A percentile compares a stretch with the other conserved stretches of the same genome.
phyloP scores from a whole-genome alignment of 176 grass and related monocot genomes.

The Carex cristatella region DNA sequence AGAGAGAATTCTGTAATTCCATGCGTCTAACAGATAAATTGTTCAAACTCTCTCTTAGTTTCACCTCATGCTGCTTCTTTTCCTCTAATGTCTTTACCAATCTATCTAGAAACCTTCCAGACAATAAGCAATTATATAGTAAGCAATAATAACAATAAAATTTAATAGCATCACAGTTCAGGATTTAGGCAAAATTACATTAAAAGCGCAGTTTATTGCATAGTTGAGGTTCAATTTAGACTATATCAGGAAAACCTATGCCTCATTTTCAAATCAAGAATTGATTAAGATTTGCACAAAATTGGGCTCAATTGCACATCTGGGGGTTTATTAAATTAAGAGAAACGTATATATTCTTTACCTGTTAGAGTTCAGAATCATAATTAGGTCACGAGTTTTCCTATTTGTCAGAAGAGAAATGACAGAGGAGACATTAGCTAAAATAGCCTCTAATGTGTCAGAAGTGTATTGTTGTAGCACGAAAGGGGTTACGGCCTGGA shows the following conservation, averaged over 20 bases:
- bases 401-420: constrained; percentile 76
- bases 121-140: constrained; percentile 13
- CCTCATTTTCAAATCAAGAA: not conserved
- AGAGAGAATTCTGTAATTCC: constrained; percentile 83
- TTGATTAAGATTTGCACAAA: too few relatives aligned
- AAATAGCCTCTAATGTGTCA: constrained; percentile 57
- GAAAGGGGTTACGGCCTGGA: constrained; percentile 84
- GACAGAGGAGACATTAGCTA: constrained; percentile 52
- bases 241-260: not conserved
- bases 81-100: constrained; percentile 75
- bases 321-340: not conserved
- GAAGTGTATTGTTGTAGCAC: constrained; percentile 87
- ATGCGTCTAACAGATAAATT: constrained; percentile 78
- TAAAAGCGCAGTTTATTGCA: not conserved
- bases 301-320: not conserved
- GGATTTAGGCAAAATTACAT: not conserved
- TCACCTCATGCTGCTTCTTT: constrained; percentile 91
- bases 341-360: constrained; percentile 17
- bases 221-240: not conserved
- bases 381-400: constrained; percentile 92
- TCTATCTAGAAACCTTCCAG: constrained; percentile 75
- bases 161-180: not conserved
- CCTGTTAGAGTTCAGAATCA: constrained; percentile 97
- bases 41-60: constrained; percentile 63
- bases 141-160: constrained; percentile 14